A percentile compares a stretch with the other conserved stretches of the same genome.
Evolutionary conservation across 108 stramenopile species (phyloP).

Genomic region (Cylindrotheca fusiformis): DNA sequence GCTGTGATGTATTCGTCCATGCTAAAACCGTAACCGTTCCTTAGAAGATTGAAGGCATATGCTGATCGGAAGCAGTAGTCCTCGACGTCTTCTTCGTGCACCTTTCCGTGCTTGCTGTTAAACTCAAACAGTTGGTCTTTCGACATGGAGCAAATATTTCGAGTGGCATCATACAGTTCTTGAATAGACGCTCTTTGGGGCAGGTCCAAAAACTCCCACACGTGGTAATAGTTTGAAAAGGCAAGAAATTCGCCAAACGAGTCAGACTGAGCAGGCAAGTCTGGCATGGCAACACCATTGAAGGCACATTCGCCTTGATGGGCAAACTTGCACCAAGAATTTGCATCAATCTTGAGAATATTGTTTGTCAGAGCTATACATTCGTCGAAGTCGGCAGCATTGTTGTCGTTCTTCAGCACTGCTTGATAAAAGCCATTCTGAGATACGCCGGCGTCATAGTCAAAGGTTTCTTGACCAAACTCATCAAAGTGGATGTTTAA

Average conservation of each 20-base stretch:
- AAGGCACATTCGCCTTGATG: conserved; percentile 87
- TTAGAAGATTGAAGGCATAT: conserved; percentile 67
- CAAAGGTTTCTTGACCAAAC: conserved; percentile 37
- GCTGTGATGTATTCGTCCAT: conserved; percentile 68
- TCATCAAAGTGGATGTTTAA: conserved; percentile 55
- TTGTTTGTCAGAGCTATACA: conserved; percentile 45
- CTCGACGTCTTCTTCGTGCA: conserved; percentile 26
- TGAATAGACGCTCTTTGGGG: conserved; percentile 45
- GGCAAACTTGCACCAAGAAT: conserved; percentile 84
- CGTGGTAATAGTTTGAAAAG: conserved; percentile 43
- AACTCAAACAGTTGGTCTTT: conserved; percentile 35
- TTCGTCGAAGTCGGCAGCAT: conserved; percentile 43
- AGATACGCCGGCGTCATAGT: conserved; percentile 16
- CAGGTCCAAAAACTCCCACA: conserved; percentile 68
- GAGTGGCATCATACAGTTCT: conserved; percentile 47
- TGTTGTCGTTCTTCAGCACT: conserved; percentile 44
- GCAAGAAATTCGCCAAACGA: conserved; percentile 55
- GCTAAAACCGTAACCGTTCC: conserved; percentile 73
- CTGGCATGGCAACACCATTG: conserved; percentile 90
- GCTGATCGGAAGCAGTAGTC: conserved; percentile 83
- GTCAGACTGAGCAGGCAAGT: conserved; percentile 56
- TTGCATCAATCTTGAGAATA: conserved; percentile 49
- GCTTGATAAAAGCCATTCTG: conserved; percentile 55
- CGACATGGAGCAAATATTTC: conserved; percentile 57
- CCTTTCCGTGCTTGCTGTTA: conserved; percentile 22